Evolutionary conservation across 148 eudicot genomes (phyloP), one percentile per base, ranked within the genome.

Genomic region (Rhododendron griersonianum): DNA sequence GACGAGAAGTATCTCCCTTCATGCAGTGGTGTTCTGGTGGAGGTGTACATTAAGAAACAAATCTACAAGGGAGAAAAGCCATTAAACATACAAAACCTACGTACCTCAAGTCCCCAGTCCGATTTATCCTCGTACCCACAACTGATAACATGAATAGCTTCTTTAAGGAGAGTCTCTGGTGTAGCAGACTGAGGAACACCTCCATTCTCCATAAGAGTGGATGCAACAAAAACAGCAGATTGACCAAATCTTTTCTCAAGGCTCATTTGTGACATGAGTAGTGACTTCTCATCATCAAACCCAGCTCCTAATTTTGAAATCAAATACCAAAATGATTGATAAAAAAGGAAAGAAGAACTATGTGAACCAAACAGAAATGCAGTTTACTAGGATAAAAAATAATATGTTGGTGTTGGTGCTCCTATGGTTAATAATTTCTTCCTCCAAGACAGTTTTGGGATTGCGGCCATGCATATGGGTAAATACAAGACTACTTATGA

Each of bases 101-200:
- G 0, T 79, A 94, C 98, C 94, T 94, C 98, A 67, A 87, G 88
- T 85, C 98, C 98, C 98, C 98, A 94, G 47, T 94, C 98, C 13
- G 95, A 11, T 88, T 92, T 94, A 85, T 94, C 98, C 85, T 94
- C 98, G 10, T 94, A 94, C 33, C 98, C 98, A 91, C 98, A 94
- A 81, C 98, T 94, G 83, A 94, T 94, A 61, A 94, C 98, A 91
- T 94, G 98, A 87, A 94, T 94, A n/a, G 98, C 98, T 86, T 94
- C 98, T 92, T 94, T 94, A 39, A 93, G 89, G 69, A 94, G 98
- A 47, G 85, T 91, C 57, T 94, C 98, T 74, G 98, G 93, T 75
- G 91, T 91, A 37, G 91, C 92, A 71, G 91, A 92, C 50, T 93
- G 90, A 47, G 95, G 95, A 73, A 94, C 91, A 51, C 98, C 98